A percentile compares a stretch with the other conserved stretches of the same genome.
These are phyloP conservation scores for Aspergillus nidulans DNA, from an alignment of 495 filamentous ascomycete genomes.

Conservation along the genomic window DNA sequence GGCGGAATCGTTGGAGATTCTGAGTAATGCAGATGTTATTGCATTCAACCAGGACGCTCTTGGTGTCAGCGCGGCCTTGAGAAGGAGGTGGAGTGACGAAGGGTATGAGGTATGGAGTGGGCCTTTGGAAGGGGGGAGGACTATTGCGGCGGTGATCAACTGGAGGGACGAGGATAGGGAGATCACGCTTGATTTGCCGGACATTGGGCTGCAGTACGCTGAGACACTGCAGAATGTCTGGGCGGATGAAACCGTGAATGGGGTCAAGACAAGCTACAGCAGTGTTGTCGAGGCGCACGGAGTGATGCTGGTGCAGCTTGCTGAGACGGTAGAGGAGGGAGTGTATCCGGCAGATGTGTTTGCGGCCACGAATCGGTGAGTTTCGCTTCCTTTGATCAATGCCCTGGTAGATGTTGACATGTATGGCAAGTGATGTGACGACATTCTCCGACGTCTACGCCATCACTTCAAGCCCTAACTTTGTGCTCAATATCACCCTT, in stretches of 20 bases:
- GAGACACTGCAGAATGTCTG: constrained; percentile 40
- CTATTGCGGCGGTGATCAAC: constrained; percentile 42
- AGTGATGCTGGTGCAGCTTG: constrained; percentile 38
- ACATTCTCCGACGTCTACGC: constrained; percentile 35
- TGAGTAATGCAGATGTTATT: constrained; percentile 49
- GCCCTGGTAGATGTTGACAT: not conserved
- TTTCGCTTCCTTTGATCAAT: not conserved
- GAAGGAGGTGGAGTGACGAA: constrained; percentile 35
- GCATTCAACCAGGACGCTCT: constrained; percentile 51
- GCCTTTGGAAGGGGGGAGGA: constrained; percentile 32
- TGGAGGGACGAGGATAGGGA: constrained; percentile 37
- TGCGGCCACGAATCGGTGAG: constrained; percentile 21
- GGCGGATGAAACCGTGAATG: constrained; percentile 23
- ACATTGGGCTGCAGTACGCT: constrained; percentile 38
- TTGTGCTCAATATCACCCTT: constrained; percentile 28
- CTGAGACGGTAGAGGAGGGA: constrained; percentile 27
- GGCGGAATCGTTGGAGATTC: constrained; percentile 30
- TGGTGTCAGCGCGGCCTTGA: constrained; percentile 38
- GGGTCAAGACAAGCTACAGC: constrained; percentile 36
- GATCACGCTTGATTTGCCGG: constrained; percentile 35
- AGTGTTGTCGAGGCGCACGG: constrained; percentile 37
- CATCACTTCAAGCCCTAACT: constrained; percentile 29
- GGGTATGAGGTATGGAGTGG: constrained; percentile 49
- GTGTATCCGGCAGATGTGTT: constrained; percentile 21
- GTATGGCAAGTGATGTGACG: constrained; percentile 3